Evolutionary conservation across 345 rosid genomes (phyloP).

Genomic region (Brassica napus): DNA sequence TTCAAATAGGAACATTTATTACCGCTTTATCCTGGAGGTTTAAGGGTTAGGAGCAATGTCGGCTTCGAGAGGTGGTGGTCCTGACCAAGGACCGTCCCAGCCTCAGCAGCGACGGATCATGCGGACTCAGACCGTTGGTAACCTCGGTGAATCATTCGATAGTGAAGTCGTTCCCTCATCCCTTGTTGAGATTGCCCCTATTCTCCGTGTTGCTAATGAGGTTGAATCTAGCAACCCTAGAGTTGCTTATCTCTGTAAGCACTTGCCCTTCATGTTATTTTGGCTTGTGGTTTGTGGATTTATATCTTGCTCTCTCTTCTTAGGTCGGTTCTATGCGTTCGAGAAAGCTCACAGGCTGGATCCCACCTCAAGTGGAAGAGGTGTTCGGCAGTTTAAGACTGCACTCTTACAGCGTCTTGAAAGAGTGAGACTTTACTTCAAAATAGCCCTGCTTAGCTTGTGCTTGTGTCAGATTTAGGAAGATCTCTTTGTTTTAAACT

Average conservation of each 20-base stretch:
- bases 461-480: constrained; percentile 12
- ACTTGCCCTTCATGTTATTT: background rate
- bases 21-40: constrained; percentile 28
- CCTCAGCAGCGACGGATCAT: constrained; percentile 58
- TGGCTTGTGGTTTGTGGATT: background rate
- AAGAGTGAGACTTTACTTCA: constrained; percentile 52
- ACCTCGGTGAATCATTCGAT: constrained; percentile 88
- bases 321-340: constrained; percentile 98
- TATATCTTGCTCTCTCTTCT: background rate
- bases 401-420: constrained; percentile 98
- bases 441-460: background rate
- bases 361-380: constrained; percentile 97
- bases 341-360: constrained; percentile 97
- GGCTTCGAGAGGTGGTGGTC: constrained; percentile 50
- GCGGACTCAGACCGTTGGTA: constrained; percentile 93
- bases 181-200: constrained; percentile 90
- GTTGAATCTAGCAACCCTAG: constrained; percentile 88
- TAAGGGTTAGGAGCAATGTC: constrained; percentile 45
- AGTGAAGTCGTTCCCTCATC: constrained; percentile 99
- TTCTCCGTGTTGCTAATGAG: constrained; percentile 99
- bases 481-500: background rate
- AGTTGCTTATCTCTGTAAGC: constrained; percentile 96
- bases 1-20: background rate
- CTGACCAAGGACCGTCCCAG: constrained; percentile 51
- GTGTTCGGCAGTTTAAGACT: constrained; percentile 98